Base-by-base conservation (phyloP, 2,329 filamentous ascomycete species). In the Penicillium sp. region DNA sequence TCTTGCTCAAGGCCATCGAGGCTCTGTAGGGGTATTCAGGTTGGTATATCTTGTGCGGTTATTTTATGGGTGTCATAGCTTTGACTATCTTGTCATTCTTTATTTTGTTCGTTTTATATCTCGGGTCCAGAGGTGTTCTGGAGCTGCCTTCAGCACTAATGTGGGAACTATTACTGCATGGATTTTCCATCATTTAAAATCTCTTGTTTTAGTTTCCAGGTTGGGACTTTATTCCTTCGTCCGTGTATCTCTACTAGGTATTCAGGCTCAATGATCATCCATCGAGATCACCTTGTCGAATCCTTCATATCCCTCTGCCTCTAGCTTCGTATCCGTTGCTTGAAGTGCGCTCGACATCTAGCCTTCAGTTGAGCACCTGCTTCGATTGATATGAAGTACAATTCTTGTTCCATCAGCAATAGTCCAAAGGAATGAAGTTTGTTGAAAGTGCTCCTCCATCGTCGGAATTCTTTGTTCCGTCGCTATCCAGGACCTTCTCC, bases 1-100 rank as follows among this genome's bases (percentile, higher is more conserved):
- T 87, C 31, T 68, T 88, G 66, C 78, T 81, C 49, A 82, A 79
- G 68, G 84, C 84, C 55, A 84, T 88, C 63, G 82, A 83, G 58
- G 78, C 78, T 20, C 71, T 87, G 66, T 87, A 71, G 75, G 49
- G 14, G 5, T 31, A 48, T 31, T 37, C 10, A 28, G 10, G 8
- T 20, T 41, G n/a, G 28, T 34, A 20, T 35, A 35, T 5, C 43
- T 15, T 10, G 25, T 34, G 28, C 12, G 28, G 35, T 57, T 57
- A 12, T 15, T 54, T 22, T 43, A 6, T 48, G 10, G 14, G n/a
- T 20, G 1, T 12, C 3, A 15, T n/a, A 35, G n/a, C 5, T 14
- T 14, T 15, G 38, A 17, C 37, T 42, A 28, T 31, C 14, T 20
- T 20, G 25, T 35, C 47, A 35, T 49, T n/a, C 20, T 42, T 25